phyloP scores from a whole-genome alignment of 1,284 basidiomycete species.

The Ceratobasidium sp. region DNA sequence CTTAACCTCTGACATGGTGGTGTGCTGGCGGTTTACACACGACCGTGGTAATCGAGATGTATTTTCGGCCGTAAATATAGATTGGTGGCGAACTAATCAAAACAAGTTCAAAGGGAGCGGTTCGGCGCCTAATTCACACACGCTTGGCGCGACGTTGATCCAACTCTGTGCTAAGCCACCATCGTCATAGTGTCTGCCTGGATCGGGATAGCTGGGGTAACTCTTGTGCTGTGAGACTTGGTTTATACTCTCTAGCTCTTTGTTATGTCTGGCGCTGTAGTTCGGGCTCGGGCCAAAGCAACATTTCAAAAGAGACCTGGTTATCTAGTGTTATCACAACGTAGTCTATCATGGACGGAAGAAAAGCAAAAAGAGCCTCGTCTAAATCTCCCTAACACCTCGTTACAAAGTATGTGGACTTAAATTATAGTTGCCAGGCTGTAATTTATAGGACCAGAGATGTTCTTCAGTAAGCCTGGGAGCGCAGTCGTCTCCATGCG shows the following conservation, averaged over 20 bases:
- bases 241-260: not conserved
- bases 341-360: slow-evolving; percentile 42
- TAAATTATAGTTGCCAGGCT: no score
- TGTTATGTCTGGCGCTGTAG: slow-evolving; percentile 29
- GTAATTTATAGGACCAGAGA: slow-evolving; percentile 28
- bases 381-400: slow-evolving; percentile 32
- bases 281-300: slow-evolving; percentile 38
- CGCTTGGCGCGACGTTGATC: slow-evolving; percentile 19
- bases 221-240: slow-evolving; percentile 7
- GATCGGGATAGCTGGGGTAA: not conserved
- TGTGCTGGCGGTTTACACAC: slow-evolving; percentile 9
- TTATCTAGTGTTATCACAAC: slow-evolving; percentile 34
- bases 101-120: slow-evolving; percentile 21
- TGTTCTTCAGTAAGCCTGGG: slow-evolving; percentile 45
- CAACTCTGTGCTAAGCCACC: slow-evolving; percentile 20
- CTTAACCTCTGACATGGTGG: slow-evolving; percentile 54
- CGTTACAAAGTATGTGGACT: slow-evolving; percentile 33
- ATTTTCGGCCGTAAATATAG: not conserved
- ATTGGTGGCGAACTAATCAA: slow-evolving; percentile 2
- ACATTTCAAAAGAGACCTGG: slow-evolving; percentile 43
- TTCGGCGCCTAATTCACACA: slow-evolving; percentile 27
- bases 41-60: slow-evolving; percentile 12
- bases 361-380: slow-evolving; percentile 45
- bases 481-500: slow-evolving; percentile 26
- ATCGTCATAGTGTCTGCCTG: not conserved